Conservation (phyloP, 768 basidiomycete species). For the Tylopilus felleus region DNA sequence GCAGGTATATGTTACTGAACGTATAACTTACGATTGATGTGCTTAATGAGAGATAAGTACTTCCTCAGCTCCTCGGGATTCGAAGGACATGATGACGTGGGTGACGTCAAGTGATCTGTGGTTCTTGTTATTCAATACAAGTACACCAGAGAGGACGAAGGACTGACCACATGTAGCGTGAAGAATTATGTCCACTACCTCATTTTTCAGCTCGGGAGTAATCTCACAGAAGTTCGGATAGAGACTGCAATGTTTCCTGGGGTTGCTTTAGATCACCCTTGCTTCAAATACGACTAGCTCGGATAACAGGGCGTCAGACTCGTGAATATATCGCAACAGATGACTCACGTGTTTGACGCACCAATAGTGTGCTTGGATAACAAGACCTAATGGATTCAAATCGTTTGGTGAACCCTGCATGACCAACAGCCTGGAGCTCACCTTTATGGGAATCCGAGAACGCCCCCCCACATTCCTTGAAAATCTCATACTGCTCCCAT, state of each 20-base stretch:
- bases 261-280: not conserved
- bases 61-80: slow-evolving; percentile 18
- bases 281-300: not conserved
- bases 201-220: slow-evolving; percentile 23
- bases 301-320: no score
- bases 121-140: not conserved
- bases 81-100: slow-evolving; percentile 24
- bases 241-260: slow-evolving; percentile 35
- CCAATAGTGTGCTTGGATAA: no score
- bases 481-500: no score
- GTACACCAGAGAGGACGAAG: not conserved
- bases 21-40: slow-evolving; percentile 20
- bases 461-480: no score
- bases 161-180: slow-evolving; percentile 27
- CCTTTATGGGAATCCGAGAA: no score
- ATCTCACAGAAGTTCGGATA: slow-evolving; percentile 27
- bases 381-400: no score
- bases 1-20: not conserved
- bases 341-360: no score
- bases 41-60: slow-evolving; percentile 24
- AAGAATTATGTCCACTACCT: slow-evolving; percentile 20
- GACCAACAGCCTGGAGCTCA: no score
- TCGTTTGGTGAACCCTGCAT: no score
- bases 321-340: no score
- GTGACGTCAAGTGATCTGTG: slow-evolving; percentile 27